phyloP scores from a whole-genome alignment of 1,139 yeast species.

The Suhomyces atakaporum region DNA sequence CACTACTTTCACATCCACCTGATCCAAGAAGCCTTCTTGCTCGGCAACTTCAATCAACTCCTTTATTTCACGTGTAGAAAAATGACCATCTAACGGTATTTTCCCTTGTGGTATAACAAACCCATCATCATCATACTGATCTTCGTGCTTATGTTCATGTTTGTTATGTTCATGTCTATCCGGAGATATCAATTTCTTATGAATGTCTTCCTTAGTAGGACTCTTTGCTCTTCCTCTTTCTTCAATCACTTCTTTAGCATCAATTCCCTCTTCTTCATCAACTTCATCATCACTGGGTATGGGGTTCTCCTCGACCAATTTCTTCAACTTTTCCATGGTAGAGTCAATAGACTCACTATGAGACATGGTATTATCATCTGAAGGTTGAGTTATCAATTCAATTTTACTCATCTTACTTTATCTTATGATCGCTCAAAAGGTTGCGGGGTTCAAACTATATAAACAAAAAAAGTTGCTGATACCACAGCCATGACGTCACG shows the following conservation, averaged over 20 bases:
- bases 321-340: constrained; percentile 19
- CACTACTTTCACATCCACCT: constrained; percentile 30
- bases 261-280: constrained; percentile 3
- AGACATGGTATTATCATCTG: constrained; percentile 8
- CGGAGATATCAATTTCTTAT: constrained; percentile 1
- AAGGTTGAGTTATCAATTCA: constrained; percentile 22
- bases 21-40: constrained; percentile 31
- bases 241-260: not conserved
- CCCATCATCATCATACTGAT: constrained; percentile 35
- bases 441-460: constrained; percentile 3
- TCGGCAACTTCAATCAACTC: constrained; percentile 35
- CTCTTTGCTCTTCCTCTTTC: not conserved
- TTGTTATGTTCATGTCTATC: not conserved
- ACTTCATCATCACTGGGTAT: constrained; percentile 7
- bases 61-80: constrained; percentile 37
- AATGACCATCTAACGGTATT: constrained; percentile 45
- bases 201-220: constrained; percentile 2
- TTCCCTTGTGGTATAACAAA: constrained; percentile 41
- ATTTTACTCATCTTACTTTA: constrained; percentile 16
- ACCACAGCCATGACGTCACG: constrained; percentile 10
- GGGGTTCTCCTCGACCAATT: constrained; percentile 18
- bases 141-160: constrained; percentile 1
- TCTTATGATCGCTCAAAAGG: no score
- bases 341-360: constrained; percentile 11
- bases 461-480: constrained; percentile 3